Evolutionary conservation across 1,139 yeast species (phyloP).

Genomic region (Yamadazyma sp.): DNA sequence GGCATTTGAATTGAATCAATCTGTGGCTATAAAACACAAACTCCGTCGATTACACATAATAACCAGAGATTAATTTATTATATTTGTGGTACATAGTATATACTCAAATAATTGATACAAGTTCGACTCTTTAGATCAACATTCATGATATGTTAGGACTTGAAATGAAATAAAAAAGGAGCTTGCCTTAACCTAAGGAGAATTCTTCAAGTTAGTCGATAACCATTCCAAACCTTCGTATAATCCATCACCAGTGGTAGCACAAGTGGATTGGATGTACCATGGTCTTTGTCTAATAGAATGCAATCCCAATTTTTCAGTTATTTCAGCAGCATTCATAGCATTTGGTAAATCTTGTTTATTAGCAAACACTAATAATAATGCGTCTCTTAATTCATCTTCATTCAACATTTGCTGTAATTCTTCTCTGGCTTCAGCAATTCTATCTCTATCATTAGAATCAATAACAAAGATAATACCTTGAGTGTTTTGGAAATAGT

Average conservation of each 20-base stretch:
- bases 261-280: conserved; percentile 46
- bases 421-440: conserved; percentile 45
- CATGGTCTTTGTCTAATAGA: conserved; percentile 45
- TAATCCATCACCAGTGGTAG: conserved; percentile 44
- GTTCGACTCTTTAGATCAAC: background rate
- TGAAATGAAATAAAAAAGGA: conserved; percentile 4
- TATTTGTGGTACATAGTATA: conserved; percentile 2
- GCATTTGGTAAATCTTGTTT: conserved; percentile 47
- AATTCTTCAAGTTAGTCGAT: conserved; percentile 36
- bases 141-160: background rate
- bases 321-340: conserved; percentile 46
- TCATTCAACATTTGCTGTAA: conserved; percentile 45
- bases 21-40: too few species aligned
- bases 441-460: conserved; percentile 46
- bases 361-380: conserved; percentile 42
- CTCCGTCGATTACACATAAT: too few species aligned
- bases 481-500: conserved; percentile 44
- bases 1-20: too few species aligned
- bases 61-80: conserved; percentile 2
- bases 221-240: conserved; percentile 47
- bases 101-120: conserved; percentile 1
- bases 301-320: conserved; percentile 43
- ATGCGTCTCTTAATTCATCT: conserved; percentile 44
- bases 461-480: conserved; percentile 44
- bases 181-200: conserved; percentile 9